These are phyloP conservation scores for Capsicum chinense DNA, from an alignment of 257 asterid species.

Conservation along the genomic window DNA sequence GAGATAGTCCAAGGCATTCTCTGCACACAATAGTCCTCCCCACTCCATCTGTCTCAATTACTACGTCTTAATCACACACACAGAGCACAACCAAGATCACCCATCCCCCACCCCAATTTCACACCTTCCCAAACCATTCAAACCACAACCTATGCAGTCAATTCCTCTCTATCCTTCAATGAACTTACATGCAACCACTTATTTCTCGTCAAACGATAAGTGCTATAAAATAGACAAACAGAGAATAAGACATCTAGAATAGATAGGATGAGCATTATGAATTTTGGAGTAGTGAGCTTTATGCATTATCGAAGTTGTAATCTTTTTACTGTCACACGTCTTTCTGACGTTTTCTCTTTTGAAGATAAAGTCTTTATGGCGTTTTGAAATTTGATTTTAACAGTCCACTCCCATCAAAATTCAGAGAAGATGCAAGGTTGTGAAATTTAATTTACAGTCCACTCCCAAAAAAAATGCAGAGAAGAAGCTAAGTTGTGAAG, in stretches of 20 bases:
- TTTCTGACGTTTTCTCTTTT: background rate
- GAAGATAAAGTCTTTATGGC: background rate
- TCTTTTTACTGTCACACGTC: background rate
- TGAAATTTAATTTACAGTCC: background rate
- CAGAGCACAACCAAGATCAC: background rate
- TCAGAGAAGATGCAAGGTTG: background rate
- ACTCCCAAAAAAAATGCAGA: background rate
- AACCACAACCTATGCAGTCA: background rate
- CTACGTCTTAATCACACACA: background rate
- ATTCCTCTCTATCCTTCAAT: background rate
- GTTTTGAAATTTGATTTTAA: background rate
- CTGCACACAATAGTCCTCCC: background rate
- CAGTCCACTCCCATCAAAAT: constrained; percentile 1
- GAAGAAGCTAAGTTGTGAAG: constrained; percentile 8
- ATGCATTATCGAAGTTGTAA: background rate
- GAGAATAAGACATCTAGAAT: background rate
- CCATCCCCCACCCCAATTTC: background rate
- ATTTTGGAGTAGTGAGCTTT: background rate
- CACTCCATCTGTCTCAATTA: background rate
- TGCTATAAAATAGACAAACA: background rate
- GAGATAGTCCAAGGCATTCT: background rate
- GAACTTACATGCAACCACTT: background rate
- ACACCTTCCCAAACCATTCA: background rate
- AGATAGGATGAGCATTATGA: background rate
- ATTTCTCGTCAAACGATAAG: background rate